Base-by-base conservation (phyloP, 2,329 filamentous ascomycete genomes). In the Fusarium mexicanum region DNA sequence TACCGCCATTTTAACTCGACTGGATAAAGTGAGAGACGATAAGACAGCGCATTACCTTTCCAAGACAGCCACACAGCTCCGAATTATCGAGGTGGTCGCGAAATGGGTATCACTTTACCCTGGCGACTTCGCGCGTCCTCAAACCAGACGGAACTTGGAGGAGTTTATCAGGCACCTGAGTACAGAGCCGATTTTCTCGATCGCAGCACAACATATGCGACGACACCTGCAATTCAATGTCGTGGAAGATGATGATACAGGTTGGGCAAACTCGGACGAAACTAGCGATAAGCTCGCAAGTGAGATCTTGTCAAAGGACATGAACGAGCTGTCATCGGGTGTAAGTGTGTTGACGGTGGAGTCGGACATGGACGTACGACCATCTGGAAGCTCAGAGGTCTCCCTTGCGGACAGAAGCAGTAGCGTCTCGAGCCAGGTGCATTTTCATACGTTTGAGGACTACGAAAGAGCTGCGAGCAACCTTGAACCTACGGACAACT, bases 41-140 rank as follows among this genome's bases (percentile, higher is more conserved):
- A 91, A 89, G 73, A 86, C 87, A 16, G 87, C 91, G 2, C 89
- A 91, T 72, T 92, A 93, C 72, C 88, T 98, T 48, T 91, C 91
- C 61, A 94, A 92, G 76, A 95, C 93, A 46, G 91, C 93, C 13
- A 91, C 92, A 10, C 96, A 98, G 80, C 87, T 98, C 62, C 91
- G 95, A 59, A 93, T 96, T 70, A 91, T 98, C 44, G 92, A 93
- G 75, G 91, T 96, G 12, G 86, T 98, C 67, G 94, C 94, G 10
- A 93, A 94, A 80, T 99, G 96, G 96, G 92, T 97, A 4, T 91
- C 92, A 22, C 86, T 92, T 48, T 98, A 98, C 81, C 95, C 96
- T 0, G 96, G 95, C 22, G 96, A 99, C 82, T 98, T 98, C 85
- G 95, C 95, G 3, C 91, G 93, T 71, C 89, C 92, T 4, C 88